These are phyloP conservation scores for Priceomyces melissophilus DNA, from an alignment of 805 yeast species.

Conservation along the genomic window DNA sequence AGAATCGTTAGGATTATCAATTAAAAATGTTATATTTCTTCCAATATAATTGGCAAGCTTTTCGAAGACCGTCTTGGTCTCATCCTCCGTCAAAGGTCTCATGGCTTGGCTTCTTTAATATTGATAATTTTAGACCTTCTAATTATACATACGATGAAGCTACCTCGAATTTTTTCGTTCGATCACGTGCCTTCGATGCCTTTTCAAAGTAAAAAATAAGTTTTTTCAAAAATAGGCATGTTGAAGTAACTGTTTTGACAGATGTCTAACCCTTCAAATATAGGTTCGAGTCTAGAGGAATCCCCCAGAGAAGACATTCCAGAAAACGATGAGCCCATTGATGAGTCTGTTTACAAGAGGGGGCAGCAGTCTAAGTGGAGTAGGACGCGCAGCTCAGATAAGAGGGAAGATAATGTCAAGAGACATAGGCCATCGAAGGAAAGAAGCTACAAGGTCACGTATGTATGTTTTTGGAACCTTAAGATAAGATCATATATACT, in stretches of 20 bases:
- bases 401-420: constrained; percentile 16
- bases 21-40: constrained; percentile 83
- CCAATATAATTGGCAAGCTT: constrained; percentile 96
- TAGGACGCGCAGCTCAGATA: constrained; percentile 19
- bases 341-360: constrained; percentile 38
- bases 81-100: constrained; percentile 97
- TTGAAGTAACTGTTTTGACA: too few species aligned
- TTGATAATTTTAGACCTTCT: background rate
- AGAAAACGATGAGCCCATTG: constrained; percentile 25
- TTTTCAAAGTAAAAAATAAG: too few species aligned
- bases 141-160: background rate
- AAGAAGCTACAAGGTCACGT: constrained; percentile 44
- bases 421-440: constrained; percentile 18
- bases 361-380: constrained; percentile 37
- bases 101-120: constrained; percentile 31
- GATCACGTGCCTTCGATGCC: constrained; percentile 1
- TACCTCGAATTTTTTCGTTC: background rate
- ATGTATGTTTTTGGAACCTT: constrained; percentile 45
- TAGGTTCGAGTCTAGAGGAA: too few species aligned
- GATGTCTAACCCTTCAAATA: too few species aligned
- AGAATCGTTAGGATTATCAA: constrained; percentile 82
- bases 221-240: too few species aligned
- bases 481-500: background rate
- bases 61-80: constrained; percentile 92
- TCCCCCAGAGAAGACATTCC: too few species aligned